phyloP scores from a whole-genome alignment of 139 green algal genomes.

The Micractinium conductrix region DNA sequence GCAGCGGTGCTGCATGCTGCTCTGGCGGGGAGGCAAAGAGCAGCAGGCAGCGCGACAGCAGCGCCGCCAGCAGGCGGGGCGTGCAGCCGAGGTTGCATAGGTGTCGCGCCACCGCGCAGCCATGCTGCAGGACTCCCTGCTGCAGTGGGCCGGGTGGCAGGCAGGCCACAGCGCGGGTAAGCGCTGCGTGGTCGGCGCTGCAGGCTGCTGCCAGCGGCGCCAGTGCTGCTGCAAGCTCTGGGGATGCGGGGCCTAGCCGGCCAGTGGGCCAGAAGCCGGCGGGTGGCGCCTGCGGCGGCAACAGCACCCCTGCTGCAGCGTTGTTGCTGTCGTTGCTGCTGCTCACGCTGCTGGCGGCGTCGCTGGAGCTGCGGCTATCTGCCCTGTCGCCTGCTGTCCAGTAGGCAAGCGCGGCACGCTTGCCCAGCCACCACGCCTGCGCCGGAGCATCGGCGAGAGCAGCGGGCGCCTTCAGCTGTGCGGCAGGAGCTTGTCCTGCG shows the following conservation, averaged over 20 bases:
- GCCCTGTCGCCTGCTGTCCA: background rate
- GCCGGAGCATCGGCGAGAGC: too few relatives aligned
- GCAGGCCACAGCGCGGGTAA: background rate
- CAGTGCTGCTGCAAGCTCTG: background rate
- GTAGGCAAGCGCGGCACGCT: too few relatives aligned
- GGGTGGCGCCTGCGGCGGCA: background rate
- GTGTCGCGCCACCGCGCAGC: background rate
- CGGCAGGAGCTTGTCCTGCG: too few relatives aligned
- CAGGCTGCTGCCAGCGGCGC: background rate
- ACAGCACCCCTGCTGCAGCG: background rate
- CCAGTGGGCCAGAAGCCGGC: background rate
- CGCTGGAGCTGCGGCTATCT: background rate
- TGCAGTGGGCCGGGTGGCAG: background rate
- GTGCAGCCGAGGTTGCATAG: background rate
- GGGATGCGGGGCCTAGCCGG: background rate
- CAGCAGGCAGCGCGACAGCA: slow-evolving; percentile 2
- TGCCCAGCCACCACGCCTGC: too few relatives aligned
- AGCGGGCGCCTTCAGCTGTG: too few relatives aligned
- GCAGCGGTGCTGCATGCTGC: background rate
- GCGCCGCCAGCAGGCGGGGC: background rate
- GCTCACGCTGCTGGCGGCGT: background rate
- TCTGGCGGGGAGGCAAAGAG: background rate
- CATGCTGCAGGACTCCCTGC: background rate
- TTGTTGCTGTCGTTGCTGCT: slow-evolving; percentile 14
- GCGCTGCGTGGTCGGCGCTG: background rate